phyloP scores from a whole-genome alignment of 2,329 filamentous ascomycete species.

The Colletotrichum tamarilloi region DNA sequence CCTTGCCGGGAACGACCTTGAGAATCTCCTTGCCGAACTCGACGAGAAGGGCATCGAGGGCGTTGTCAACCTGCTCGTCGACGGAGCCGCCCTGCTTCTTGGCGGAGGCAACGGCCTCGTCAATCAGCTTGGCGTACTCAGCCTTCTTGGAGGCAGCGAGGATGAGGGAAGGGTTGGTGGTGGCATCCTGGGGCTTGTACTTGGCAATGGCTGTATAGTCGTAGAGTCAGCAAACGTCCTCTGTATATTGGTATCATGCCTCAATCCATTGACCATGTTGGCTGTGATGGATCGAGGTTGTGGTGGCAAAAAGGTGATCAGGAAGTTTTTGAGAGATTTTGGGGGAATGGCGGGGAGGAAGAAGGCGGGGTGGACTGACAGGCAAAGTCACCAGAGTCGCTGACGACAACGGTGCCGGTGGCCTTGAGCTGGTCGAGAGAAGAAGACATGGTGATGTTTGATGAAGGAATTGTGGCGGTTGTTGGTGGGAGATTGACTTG shows the following conservation, averaged over 20 bases:
- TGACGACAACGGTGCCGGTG: conserved; percentile 95
- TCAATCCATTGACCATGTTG: background rate
- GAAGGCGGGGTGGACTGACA: conserved; percentile 64
- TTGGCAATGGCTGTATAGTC: conserved; percentile 84
- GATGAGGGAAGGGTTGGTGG: conserved; percentile 99
- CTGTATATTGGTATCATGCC: conserved; percentile 23
- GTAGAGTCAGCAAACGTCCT: conserved; percentile 9
- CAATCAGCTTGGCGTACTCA: conserved; percentile 94
- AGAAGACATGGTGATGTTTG: conserved; percentile 73
- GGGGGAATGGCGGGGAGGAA: conserved; percentile 1
- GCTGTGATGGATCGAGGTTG: conserved; percentile 7
- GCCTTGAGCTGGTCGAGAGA: conserved; percentile 98
- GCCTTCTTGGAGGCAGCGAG: conserved; percentile 98
- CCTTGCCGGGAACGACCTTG: conserved; percentile 96
- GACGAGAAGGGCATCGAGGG: conserved; percentile 93
- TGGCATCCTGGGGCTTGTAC: conserved; percentile 99
- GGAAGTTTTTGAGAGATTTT: conserved; percentile 18
- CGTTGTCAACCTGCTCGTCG: conserved; percentile 87
- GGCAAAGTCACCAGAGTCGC: conserved; percentile 91
- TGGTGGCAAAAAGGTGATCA: background rate
- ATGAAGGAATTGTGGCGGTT: conserved; percentile 17
- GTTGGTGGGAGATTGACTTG: conserved; percentile 18
- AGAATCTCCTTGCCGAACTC: conserved; percentile 99
- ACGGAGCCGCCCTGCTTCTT: conserved; percentile 78
- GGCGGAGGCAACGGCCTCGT: conserved; percentile 84